These are phyloP conservation scores for Fomitopsis betulina DNA, from an alignment of 1,284 basidiomycete species.

Conservation along the genomic window DNA sequence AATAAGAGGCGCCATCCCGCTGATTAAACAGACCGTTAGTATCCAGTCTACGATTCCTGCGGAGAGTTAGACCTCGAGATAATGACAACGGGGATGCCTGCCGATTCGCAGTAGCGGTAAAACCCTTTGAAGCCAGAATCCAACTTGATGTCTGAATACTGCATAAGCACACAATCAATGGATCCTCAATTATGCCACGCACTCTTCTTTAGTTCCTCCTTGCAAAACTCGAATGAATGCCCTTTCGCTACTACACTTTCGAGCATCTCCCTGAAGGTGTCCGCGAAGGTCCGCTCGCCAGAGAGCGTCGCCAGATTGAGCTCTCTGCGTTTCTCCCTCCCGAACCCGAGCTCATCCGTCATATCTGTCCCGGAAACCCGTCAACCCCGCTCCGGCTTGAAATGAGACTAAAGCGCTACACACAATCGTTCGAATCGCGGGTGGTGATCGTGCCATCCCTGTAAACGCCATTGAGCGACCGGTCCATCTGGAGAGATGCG, in stretches of 20 bases:
- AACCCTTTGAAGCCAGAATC: constrained; percentile 88
- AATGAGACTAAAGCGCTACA: constrained; percentile 21
- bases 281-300: constrained; percentile 68
- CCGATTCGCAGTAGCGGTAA: constrained; percentile 72
- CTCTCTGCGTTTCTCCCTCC: constrained; percentile 59
- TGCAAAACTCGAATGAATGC: constrained; percentile 78
- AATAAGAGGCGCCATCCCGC: constrained; percentile 91
- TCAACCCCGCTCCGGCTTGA: not conserved
- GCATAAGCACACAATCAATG: not conserved
- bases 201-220: constrained; percentile 55
- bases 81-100: constrained; percentile 84
- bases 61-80: constrained; percentile 67
- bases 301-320: constrained; percentile 71
- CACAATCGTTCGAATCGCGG: constrained; percentile 88
- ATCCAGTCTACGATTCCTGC: not conserved
- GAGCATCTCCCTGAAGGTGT: constrained; percentile 79
- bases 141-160: constrained; percentile 65
- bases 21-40: constrained; percentile 25
- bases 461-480: constrained; percentile 5
- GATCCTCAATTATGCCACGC: constrained; percentile 1
- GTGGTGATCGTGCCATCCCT: constrained; percentile 94
- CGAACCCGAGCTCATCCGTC: constrained; percentile 77
- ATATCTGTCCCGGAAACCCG: constrained; percentile 43
- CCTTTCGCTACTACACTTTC: constrained; percentile 64
- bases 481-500: not conserved